phyloP scores from a whole-genome alignment of 2,329 filamentous ascomycete species.

The Tolypocladium nubicola region DNA sequence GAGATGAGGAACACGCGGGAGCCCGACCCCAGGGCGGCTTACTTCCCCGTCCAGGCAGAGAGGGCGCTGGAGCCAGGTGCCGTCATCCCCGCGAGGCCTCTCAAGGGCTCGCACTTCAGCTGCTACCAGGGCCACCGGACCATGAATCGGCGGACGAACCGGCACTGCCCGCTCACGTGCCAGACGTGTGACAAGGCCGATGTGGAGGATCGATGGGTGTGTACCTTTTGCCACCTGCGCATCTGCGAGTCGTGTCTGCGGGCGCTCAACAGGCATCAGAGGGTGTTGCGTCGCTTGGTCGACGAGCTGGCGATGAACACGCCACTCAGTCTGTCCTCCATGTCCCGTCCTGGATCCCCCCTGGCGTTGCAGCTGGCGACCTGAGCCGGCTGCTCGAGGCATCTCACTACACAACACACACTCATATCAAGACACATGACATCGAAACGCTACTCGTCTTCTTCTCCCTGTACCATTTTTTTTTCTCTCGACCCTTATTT shows the following conservation, averaged over 20 bases:
- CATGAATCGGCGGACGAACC: slow-evolving; percentile 39
- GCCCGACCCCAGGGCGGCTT: slow-evolving; percentile 23
- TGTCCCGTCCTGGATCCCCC: slow-evolving; percentile 10
- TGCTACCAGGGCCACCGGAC: slow-evolving; percentile 38
- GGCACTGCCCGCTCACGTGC: slow-evolving; percentile 39
- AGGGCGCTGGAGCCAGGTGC: slow-evolving; percentile 18
- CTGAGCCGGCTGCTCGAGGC: background rate
- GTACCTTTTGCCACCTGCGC: slow-evolving; percentile 39
- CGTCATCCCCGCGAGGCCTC: slow-evolving; percentile 29
- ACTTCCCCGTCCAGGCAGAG: slow-evolving; percentile 25
- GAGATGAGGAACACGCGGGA: slow-evolving; percentile 26
- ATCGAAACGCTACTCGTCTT: background rate
- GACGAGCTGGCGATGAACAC: slow-evolving; percentile 12
- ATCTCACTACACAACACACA: background rate
- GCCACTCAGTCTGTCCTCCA: slow-evolving; percentile 9
- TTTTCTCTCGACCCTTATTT: background rate
- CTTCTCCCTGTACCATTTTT: background rate
- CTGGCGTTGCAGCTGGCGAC: slow-evolving; percentile 7
- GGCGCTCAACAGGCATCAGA: slow-evolving; percentile 27
- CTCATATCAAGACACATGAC: background rate
- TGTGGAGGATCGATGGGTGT: slow-evolving; percentile 32
- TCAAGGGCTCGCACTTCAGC: slow-evolving; percentile 32
- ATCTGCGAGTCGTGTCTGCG: slow-evolving; percentile 39
- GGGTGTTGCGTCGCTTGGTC: slow-evolving; percentile 32
- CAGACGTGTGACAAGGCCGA: slow-evolving; percentile 40